Conservation (phyloP, 2,329 filamentous ascomycete genomes). For the Diaporthe humulicola region DNA sequence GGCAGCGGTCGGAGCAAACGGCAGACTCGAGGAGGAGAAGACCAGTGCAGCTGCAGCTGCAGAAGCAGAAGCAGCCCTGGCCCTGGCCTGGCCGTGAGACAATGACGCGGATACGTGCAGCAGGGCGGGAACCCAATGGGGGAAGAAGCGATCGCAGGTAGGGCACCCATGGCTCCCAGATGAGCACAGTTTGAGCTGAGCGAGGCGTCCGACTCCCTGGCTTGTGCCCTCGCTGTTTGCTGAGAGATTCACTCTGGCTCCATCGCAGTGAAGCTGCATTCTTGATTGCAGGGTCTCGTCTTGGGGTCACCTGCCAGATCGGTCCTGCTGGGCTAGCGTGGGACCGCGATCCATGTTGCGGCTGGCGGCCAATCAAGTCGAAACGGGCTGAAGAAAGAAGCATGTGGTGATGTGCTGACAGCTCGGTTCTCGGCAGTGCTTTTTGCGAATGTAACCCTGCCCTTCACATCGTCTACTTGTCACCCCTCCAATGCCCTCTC, state of each 20-base stretch:
- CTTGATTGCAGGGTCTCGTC: conserved; percentile 3
- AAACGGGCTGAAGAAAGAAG: neutral
- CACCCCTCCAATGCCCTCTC: neutral
- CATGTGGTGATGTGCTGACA: conserved; percentile 24
- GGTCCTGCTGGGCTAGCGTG: conserved; percentile 15
- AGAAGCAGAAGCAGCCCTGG: conserved; percentile 3
- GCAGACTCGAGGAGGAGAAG: neutral
- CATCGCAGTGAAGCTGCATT: conserved; percentile 3
- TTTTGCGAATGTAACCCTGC: conserved; percentile 7
- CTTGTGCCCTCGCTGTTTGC: neutral
- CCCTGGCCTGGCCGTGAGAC: conserved; percentile 32
- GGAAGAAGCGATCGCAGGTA: neutral
- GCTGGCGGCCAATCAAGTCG: conserved; percentile 32
- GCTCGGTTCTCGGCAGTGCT: conserved; percentile 27
- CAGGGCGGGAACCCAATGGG: neutral
- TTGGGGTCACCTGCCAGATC: conserved; percentile 13
- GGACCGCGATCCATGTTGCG: conserved; percentile 1
- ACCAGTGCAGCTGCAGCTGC: neutral
- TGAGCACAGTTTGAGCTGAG: neutral
- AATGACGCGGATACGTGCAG: conserved; percentile 30
- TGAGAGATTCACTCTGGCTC: neutral
- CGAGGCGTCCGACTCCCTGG: neutral
- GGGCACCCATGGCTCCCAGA: conserved; percentile 4
- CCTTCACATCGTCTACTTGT: neutral
- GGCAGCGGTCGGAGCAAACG: neutral